A percentile compares a stretch with the other conserved stretches of the same genome.
Conservation (phyloP, 2,329 filamentous ascomycete species). For the Aspergillus ruber region DNA sequence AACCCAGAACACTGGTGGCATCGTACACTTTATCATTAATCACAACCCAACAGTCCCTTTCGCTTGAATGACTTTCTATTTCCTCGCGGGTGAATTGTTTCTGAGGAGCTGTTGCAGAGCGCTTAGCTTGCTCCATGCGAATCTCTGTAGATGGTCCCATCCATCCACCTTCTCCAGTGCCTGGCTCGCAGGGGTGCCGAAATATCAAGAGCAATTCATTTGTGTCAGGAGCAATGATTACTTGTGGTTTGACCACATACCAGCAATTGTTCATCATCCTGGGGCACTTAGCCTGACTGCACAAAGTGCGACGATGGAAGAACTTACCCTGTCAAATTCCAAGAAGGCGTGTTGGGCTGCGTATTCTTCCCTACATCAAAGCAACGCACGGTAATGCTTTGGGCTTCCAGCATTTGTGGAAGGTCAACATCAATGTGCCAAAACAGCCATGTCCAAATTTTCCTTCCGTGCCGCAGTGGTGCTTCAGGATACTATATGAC, state of each 20-base stretch:
- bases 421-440: slow-evolving; percentile 48
- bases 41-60: slow-evolving; percentile 50
- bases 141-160: slow-evolving; percentile 45
- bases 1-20: slow-evolving; percentile 41
- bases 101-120: slow-evolving; percentile 39
- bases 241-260: slow-evolving; percentile 41
- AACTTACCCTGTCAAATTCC: slow-evolving; percentile 43
- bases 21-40: slow-evolving; percentile 49
- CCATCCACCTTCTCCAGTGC: slow-evolving; percentile 43
- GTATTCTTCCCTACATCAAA: slow-evolving; percentile 48
- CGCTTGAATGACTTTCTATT: slow-evolving; percentile 46
- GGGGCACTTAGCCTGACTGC: neutral
- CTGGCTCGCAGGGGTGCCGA: slow-evolving; percentile 43
- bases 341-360: slow-evolving; percentile 41
- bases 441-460: slow-evolving; percentile 50
- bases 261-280: slow-evolving; percentile 52
- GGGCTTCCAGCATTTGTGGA: slow-evolving; percentile 37
- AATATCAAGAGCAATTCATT: slow-evolving; percentile 35
- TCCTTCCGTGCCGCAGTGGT: slow-evolving; percentile 47
- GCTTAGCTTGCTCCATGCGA: slow-evolving; percentile 40
- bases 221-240: slow-evolving; percentile 26
- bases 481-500: slow-evolving; percentile 37
- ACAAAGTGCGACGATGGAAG: slow-evolving; percentile 18
- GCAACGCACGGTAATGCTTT: slow-evolving; percentile 41
- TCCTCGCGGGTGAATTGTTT: slow-evolving; percentile 50